Conservation (phyloP, 495 filamentous ascomycete species). For the Trichodelitschia bisporula region DNA sequence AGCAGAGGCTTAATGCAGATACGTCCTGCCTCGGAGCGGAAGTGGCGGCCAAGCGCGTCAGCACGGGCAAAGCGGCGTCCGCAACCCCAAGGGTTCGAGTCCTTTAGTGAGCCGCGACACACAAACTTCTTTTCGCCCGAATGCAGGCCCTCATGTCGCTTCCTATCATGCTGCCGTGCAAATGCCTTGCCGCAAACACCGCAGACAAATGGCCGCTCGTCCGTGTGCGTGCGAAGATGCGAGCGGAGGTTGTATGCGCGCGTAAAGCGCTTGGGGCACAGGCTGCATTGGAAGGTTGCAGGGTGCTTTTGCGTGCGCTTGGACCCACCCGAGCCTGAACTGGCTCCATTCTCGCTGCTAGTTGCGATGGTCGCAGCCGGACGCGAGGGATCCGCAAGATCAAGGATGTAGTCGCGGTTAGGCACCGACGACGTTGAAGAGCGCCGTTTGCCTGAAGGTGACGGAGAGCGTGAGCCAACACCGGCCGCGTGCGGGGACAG, state of each 20-base stretch:
- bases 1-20: constrained; percentile 90
- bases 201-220: constrained; percentile 22
- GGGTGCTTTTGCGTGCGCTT: constrained; percentile 89
- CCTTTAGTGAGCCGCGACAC: constrained; percentile 69
- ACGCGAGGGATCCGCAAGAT: constrained; percentile 69
- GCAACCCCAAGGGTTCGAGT: constrained; percentile 73
- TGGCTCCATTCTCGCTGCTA: constrained; percentile 1
- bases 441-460: constrained; percentile 34
- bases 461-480: constrained; percentile 25
- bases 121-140: constrained; percentile 52
- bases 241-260: constrained; percentile 23
- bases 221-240: constrained; percentile 21
- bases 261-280: constrained; percentile 24
- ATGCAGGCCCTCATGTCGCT: constrained; percentile 21
- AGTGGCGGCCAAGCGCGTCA: constrained; percentile 89
- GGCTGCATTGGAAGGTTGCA: constrained; percentile 20
- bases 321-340: constrained; percentile 1
- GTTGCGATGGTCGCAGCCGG: constrained; percentile 25
- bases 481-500: constrained; percentile 35
- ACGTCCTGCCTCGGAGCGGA: constrained; percentile 81
- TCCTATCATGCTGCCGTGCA: constrained; percentile 19
- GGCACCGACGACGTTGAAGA: constrained; percentile 67
- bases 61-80: constrained; percentile 83
- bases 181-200: constrained; percentile 77
- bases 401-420: constrained; percentile 75